phyloP scores from a whole-genome alignment of 2,329 filamentous ascomycete species.

The Daldinia sp. region DNA sequence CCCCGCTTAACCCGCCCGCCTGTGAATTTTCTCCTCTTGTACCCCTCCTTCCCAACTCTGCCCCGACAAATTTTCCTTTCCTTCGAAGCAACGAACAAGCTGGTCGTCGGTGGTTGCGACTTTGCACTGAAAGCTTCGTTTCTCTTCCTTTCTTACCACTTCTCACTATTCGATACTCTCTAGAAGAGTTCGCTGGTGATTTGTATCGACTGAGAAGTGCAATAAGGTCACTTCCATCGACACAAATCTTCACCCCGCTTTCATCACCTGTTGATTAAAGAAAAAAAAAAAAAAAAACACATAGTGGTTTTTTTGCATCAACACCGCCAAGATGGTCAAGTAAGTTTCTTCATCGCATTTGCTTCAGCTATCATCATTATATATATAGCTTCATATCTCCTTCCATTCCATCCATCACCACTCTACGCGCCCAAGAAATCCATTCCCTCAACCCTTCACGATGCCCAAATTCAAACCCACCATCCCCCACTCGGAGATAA shows the following conservation, averaged over 20 bases:
- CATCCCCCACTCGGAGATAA: conserved; percentile 58
- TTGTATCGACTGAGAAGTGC: conserved; percentile 38
- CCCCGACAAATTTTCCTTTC: conserved; percentile 47
- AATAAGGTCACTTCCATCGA: conserved; percentile 37
- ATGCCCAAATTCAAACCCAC: conserved; percentile 37
- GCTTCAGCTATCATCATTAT: conserved; percentile 11
- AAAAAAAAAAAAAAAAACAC: conserved; percentile 33
- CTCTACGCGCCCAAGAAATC: conserved; percentile 31
- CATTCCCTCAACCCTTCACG: conserved; percentile 3
- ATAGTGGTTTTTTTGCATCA: conserved; percentile 61
- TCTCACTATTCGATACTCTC: conserved; percentile 34
- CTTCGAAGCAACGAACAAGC: conserved; percentile 48
- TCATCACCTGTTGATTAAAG: conserved; percentile 18
- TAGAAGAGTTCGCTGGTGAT: conserved; percentile 40
- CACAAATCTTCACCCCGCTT: conserved; percentile 40
- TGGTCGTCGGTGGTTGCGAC: conserved; percentile 51
- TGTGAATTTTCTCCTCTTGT: conserved; percentile 40
- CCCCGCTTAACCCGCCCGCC: conserved; percentile 30
- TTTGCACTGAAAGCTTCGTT: conserved; percentile 40
- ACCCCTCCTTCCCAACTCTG: conserved; percentile 42
- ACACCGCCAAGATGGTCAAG: conserved; percentile 99
- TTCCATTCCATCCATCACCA: neutral
- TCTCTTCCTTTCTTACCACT: conserved; percentile 28
- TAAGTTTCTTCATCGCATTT: conserved; percentile 68
- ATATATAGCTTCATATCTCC: neutral